Evolutionary conservation across 495 filamentous ascomycete species (phyloP), one percentile per base, ranked within the genome.

Genomic region (Aspergillus diversus): DNA sequence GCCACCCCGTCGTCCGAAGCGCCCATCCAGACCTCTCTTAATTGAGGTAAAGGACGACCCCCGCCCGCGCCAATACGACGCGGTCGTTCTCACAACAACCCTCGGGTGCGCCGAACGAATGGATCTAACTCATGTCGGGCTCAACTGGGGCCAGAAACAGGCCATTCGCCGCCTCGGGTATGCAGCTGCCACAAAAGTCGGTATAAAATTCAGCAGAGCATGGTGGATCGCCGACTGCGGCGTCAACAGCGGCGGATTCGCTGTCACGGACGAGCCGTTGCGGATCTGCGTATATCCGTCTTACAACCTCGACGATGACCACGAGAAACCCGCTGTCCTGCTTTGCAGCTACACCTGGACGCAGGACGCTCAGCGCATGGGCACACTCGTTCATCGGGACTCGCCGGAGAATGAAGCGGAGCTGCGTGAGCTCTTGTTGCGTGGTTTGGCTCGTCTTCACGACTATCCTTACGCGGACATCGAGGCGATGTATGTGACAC

Each of bases 221-320:
- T 43, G 71, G 71, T 73, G 71, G 71, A 66, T 62, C 4, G 27
- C 42, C 16, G 15, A 63, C 33, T 59, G 17, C 15, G 42, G 21
- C 17, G 75, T 71, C 55, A 69, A 46, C 13, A 35, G 64, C 15
- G 80, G 78, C 7, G 80, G 79, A 11, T 48, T 70, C 9, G 68
- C 68, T 4, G 62, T 42, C 27, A 77, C 77, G 7, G 79, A 82
- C 64, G 64, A 74, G n/a, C 63, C 67, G 12, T 69, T 77, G 31
- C 67, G 80, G 5, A 71, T 63, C 16, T 71, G 69, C 61, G 80
- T 82, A 8, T 83, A 82, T 70, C 80, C 80, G 7, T 76, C 74
- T 8, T 81, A 76, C 64, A 73, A 73, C 52, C 52, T 76, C 59
- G 21, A 70, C 11, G 66, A 69, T 42, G 32, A 57, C 8, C 57